Evolutionary conservation across 768 basidiomycete genomes (phyloP), one percentile per base, ranked within the genome.

Genomic region (Hygrocybe coccinea): DNA sequence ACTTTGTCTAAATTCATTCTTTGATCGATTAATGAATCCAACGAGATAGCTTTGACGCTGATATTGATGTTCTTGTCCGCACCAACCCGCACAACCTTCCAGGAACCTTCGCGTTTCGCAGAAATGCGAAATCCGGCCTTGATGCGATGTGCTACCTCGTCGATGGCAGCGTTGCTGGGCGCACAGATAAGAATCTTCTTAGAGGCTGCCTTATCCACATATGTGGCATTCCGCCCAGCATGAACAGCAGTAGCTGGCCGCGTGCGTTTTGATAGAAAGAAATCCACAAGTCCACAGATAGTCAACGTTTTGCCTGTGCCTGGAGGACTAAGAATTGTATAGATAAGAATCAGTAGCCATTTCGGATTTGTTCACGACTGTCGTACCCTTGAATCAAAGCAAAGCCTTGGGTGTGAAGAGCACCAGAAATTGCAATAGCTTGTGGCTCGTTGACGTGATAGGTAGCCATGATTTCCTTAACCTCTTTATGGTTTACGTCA

Each of bases 271-370:
- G 86, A 81, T 37, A 97, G 67, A 65, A 88, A 92, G 3, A 86
- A 82, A 39, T 90, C 85, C 5, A 97, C 88, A n/a, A 99, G 77
- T 19, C 91, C 93, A 62, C 92, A 92, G 59, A 99, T 98, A 1
- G 97, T 99, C 19, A 91, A 95, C 8, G 97, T 99, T 74, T 99
- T 99, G 11, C 97, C 97, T 0, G 97, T 99, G 53, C 97, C 97
- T 1, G 97, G 97, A 35, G 97, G 97, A 21, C 95, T 95, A 17
- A 37, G 24, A 52, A 39, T 4, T 8, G 29, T 29, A 29, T 24
- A 14, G 6, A 43, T 55, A 46, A 54, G 56, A 38, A 33, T 29
- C 24, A n/a, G 14, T 47, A 39, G 33, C 17, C 5, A 11, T 48
- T n/a, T 41, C 41, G 44, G 24, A 15, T 29, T 55, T 38, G 33